A percentile compares a stretch with the other conserved stretches of the same genome.
phyloP scores from a whole-genome alignment of 345 rosid species.

The Salix purpurea region DNA sequence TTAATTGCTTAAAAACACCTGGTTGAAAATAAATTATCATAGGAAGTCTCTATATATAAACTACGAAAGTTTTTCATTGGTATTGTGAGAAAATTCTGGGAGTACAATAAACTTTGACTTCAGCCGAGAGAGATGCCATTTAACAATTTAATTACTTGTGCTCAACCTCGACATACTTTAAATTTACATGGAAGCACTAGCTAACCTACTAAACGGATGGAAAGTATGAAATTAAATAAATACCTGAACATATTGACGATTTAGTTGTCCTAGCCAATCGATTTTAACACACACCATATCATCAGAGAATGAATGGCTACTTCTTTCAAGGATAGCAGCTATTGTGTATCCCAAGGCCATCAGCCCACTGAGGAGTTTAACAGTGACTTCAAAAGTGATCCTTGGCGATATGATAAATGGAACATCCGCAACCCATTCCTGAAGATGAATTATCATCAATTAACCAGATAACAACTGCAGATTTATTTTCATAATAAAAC shows the following conservation, averaged over 20 bases:
- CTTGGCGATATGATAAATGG: conserved; percentile 99
- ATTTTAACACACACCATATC: conserved; percentile 77
- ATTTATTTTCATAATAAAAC: not conserved
- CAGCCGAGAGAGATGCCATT: not conserved
- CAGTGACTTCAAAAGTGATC: conserved; percentile 95
- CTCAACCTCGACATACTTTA: not conserved
- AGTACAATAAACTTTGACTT: not conserved
- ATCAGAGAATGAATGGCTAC: conserved; percentile 78
- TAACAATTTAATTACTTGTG: not conserved
- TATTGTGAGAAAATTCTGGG: not conserved
- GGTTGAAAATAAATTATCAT: not conserved
- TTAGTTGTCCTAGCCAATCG: conserved; percentile 92
- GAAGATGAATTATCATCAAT: conserved; percentile 18
- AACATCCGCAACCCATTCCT: conserved; percentile 97
- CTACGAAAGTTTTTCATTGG: not conserved
- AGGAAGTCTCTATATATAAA: not conserved
- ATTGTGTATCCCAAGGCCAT: conserved; percentile 99
- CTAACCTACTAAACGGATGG: not conserved
- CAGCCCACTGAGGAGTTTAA: conserved; percentile 97
- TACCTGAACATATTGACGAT: conserved; percentile 92
- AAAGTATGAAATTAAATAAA: not conserved
- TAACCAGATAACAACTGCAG: conserved; percentile 1
- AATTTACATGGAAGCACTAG: not conserved
- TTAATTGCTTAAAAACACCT: not conserved
- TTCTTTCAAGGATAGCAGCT: conserved; percentile 91